These are phyloP conservation scores for Phytopythium cucurbitacearum DNA, from an alignment of 352 stramenopile genomes.

Conservation along the genomic window DNA sequence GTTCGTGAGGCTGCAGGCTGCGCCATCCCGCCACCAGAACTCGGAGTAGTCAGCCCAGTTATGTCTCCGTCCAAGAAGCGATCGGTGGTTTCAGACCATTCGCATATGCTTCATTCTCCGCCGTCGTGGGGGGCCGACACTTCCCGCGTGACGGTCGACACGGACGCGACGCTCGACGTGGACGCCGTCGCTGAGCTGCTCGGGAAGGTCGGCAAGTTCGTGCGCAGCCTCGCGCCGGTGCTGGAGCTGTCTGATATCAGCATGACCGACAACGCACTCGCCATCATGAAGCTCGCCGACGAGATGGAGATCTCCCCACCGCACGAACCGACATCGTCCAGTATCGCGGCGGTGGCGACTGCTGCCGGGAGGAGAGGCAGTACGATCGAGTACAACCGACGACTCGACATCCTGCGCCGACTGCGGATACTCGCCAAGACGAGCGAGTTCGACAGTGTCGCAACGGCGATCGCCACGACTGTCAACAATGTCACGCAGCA, in stretches of 20 bases:
- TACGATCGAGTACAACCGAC: constrained; percentile 12
- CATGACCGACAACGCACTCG: constrained; percentile 26
- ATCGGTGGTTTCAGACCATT: too few species aligned
- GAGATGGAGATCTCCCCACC: constrained; percentile 26
- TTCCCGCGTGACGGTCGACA: constrained; percentile 8
- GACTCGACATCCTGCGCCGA: constrained; percentile 13
- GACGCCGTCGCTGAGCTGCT: constrained; percentile 40
- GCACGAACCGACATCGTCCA: not conserved
- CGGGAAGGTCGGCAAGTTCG: constrained; percentile 52
- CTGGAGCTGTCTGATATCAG: constrained; percentile 20
- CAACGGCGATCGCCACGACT: constrained; percentile 14
- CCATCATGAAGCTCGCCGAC: constrained; percentile 52
- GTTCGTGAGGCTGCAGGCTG: constrained; percentile 38
- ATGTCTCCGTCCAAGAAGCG: too few species aligned
- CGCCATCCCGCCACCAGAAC: constrained; percentile 7
- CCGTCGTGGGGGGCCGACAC: too few species aligned
- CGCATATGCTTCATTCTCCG: too few species aligned
- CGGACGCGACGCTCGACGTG: constrained; percentile 11
- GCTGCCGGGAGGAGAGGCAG: not conserved
- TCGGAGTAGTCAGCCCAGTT: too few species aligned
- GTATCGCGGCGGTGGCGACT: not conserved
- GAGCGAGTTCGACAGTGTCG: constrained; percentile 13
- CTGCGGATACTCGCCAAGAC: constrained; percentile 10
- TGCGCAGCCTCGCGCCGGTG: constrained; percentile 48
- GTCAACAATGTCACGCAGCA: constrained; percentile 21